A percentile compares a stretch with the other conserved stretches of the same genome.
phyloP scores from a whole-genome alignment of 306 rosid species.

The Corylus americana region DNA sequence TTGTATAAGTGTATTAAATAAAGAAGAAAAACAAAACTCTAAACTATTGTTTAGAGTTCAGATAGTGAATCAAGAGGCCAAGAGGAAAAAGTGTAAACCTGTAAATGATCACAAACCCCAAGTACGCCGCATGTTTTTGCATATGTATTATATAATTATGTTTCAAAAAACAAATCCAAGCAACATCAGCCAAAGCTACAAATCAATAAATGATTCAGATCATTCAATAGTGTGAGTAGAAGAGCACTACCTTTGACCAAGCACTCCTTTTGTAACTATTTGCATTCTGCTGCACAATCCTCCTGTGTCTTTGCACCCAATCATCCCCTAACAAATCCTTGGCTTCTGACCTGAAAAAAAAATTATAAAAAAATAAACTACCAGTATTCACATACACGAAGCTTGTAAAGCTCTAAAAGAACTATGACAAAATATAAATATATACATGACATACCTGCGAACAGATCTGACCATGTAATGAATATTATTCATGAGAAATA shows the following conservation, averaged over 20 bases:
- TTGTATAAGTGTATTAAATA: not conserved
- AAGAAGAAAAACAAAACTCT: not conserved
- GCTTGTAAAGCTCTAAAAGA: conserved; percentile 23
- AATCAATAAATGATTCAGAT: conserved; percentile 1
- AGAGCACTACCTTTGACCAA: conserved; percentile 82
- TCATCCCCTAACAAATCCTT: conserved; percentile 98
- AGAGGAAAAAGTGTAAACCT: not conserved
- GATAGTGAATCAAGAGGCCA: no score
- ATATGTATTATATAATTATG: not conserved
- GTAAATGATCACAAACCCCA: not conserved
- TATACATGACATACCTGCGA: conserved; percentile 59
- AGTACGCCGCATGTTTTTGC: not conserved
- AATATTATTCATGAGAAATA: conserved; percentile 97
- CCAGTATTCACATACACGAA: conserved; percentile 4
- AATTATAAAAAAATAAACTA: conserved; percentile 8
- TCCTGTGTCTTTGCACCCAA: conserved; percentile 94
- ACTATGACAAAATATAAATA: conserved; percentile 1
- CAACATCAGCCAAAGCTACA: conserved; percentile 18
- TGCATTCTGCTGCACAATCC: conserved; percentile 96
- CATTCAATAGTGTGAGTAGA: conserved; percentile 8
- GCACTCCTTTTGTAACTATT: conserved; percentile 91
- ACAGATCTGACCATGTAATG: conserved; percentile 96
- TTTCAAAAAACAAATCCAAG: conserved; percentile 5
- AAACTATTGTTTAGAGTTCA: no score
- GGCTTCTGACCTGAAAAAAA: conserved; percentile 84